These are phyloP conservation scores for Fusarium tuaranense DNA, from an alignment of 2,329 filamentous ascomycete genomes.

Conservation along the genomic window DNA sequence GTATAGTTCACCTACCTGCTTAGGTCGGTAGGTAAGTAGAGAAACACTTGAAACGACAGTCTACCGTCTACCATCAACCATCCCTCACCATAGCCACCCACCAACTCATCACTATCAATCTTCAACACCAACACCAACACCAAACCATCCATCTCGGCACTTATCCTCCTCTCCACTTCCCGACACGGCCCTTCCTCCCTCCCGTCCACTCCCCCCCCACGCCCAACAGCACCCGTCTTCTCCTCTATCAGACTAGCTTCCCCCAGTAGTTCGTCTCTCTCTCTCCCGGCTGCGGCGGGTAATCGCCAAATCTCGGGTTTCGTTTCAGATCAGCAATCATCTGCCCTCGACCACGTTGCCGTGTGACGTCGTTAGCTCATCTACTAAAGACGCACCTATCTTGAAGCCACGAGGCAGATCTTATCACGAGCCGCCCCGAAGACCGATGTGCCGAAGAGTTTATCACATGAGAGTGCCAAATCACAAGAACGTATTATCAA, in stretches of 20 bases:
- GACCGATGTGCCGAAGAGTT: background rate
- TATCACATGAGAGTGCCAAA: background rate
- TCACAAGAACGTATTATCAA: background rate
- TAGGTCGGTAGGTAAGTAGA: background rate
- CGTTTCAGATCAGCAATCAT: slow-evolving; percentile 1
- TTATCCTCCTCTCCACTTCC: background rate
- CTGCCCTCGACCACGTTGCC: background rate
- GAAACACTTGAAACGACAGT: background rate
- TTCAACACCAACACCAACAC: background rate
- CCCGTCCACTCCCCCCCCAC: slow-evolving; percentile 2
- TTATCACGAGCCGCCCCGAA: background rate
- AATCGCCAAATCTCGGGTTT: background rate
- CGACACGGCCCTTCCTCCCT: background rate
- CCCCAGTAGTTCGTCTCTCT: background rate
- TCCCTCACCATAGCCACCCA: background rate
- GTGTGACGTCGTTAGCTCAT: background rate
- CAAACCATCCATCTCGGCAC: background rate
- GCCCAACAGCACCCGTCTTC: background rate
- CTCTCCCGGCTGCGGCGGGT: background rate
- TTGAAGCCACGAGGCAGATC: background rate
- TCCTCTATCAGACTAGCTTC: background rate
- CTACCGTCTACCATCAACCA: background rate
- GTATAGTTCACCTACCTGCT: background rate
- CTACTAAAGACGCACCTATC: background rate
- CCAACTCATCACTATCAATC: background rate